Base-by-base conservation (phyloP, 2,329 filamentous ascomycete species). In the Botrytis fragariae region DNA sequence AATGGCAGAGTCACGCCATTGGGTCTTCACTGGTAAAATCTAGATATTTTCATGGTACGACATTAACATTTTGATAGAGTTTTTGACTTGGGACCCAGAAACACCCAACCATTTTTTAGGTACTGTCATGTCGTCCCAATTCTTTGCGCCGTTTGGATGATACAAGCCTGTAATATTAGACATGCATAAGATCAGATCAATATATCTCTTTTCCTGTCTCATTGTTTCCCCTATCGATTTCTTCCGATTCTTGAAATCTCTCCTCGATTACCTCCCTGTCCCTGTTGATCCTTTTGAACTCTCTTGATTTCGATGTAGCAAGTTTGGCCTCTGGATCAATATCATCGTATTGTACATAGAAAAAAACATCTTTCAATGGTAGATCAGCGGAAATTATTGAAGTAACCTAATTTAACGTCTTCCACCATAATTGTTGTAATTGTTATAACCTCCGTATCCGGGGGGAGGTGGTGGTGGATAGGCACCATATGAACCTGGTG, bases 291-390 rank as follows among this genome's bases (percentile, higher is more conserved):
- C 96, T 92, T 82, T 91, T 92, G 60, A 99, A 87, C 83, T 99
- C 96, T 65, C 96, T 91, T 68, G 98, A 86, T 81, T 95, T 96
- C 95, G 96, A 99, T 0, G 95, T 94, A 9, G 94, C 94, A 75
- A 92, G 89, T 82, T 98, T 96, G 10, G 93, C 94, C 76, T 92
- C 94, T 0, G 93, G 92, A 81, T 98, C 94, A 4, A 95, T 79
- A 51, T 90, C 93, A 81, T 99, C 96, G 91, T 93, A 79, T 97
- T 96, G 82, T 98, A 94, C 35, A 98, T 48, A 39, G 25, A 42
- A 16, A 57, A 59, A 69, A 57, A 57, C 18, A 44, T 57, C 25
- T 57, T 39, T 16, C n/a, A 44, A 42, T 32, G 7, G 48, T 57
- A 10, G 29, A 44, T 25, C 37, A n/a, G n/a, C 48, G 35, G 16